A percentile compares a stretch with the other conserved stretches of the same genome.
These are phyloP conservation scores for Chalaropsis thielavioides DNA, from an alignment of 2,329 filamentous ascomycete species.

Conservation along the genomic window DNA sequence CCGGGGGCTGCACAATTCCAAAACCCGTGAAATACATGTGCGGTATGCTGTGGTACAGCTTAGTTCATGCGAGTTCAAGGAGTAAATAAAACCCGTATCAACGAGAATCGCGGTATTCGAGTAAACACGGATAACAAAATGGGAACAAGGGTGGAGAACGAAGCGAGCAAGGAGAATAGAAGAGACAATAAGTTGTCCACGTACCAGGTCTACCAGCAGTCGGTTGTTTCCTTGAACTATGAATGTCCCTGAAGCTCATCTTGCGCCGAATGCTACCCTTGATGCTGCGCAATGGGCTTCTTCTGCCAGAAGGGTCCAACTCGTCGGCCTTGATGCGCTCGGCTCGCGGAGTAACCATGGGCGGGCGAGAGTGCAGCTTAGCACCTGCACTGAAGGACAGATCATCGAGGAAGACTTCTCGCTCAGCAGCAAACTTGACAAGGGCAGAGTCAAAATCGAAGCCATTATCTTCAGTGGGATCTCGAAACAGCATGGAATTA, in stretches of 20 bases:
- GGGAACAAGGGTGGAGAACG: not conserved
- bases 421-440: slow-evolving; percentile 86
- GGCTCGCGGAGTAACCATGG: slow-evolving; percentile 63
- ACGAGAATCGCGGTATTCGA: no score
- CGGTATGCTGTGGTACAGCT: not conserved
- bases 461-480: slow-evolving; percentile 31
- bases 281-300: slow-evolving; percentile 44
- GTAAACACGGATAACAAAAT: not conserved
- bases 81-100: no score
- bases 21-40: not conserved
- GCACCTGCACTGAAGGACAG: slow-evolving; percentile 77
- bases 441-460: slow-evolving; percentile 91
- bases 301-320: slow-evolving; percentile 34
- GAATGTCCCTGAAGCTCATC: slow-evolving; percentile 90
- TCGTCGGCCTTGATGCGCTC: slow-evolving; percentile 73
- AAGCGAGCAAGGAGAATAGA: not conserved
- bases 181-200: slow-evolving; percentile 6
- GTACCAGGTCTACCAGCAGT: slow-evolving; percentile 58
- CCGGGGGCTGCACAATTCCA: not conserved
- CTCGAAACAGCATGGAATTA: slow-evolving; percentile 27
- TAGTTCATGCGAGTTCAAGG: not conserved
- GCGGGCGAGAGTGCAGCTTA: slow-evolving; percentile 52
- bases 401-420: slow-evolving; percentile 86
- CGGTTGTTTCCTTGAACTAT: slow-evolving; percentile 78
- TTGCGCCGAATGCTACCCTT: slow-evolving; percentile 82